These are phyloP conservation scores for Lodderomyces beijingensis DNA, from an alignment of 1,139 yeast genomes.

Conservation along the genomic window DNA sequence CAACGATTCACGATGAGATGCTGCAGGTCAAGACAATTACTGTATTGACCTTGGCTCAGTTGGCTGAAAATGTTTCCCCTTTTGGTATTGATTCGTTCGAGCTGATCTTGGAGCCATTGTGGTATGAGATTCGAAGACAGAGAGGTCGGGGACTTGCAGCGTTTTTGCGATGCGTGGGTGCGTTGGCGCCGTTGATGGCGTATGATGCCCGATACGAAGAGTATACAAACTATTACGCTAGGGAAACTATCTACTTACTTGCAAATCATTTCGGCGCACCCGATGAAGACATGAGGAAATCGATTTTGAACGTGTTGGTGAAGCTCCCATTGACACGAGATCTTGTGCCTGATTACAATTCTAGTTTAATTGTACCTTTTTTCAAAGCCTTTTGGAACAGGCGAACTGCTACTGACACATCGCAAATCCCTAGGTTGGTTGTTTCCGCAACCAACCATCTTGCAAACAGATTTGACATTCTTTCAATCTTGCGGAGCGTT, in stretches of 20 bases:
- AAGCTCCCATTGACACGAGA: conserved; percentile 30
- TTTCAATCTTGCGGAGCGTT: conserved; percentile 55
- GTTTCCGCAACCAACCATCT: conserved; percentile 69
- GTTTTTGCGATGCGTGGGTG: conserved; percentile 74
- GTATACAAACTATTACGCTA: conserved; percentile 73
- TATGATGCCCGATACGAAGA: conserved; percentile 51
- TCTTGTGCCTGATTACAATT: conserved; percentile 25
- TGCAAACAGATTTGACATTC: conserved; percentile 64
- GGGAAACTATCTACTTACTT: conserved; percentile 64
- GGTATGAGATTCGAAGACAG: conserved; percentile 75
- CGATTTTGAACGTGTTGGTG: conserved; percentile 49
- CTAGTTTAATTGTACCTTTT: conserved; percentile 57
- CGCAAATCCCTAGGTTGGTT: conserved; percentile 52
- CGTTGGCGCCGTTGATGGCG: conserved; percentile 80
- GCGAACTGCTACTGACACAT: conserved; percentile 54
- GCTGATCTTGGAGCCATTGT: conserved; percentile 61
- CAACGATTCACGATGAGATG: conserved; percentile 68
- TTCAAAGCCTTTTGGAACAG: conserved; percentile 77
- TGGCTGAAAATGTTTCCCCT: conserved; percentile 86
- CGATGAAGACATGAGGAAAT: conserved; percentile 83
- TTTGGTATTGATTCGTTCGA: conserved; percentile 91
- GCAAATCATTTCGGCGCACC: conserved; percentile 74
- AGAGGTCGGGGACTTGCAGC: conserved; percentile 78
- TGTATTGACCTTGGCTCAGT: conserved; percentile 65
- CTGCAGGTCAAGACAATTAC: conserved; percentile 63